phyloP scores from a whole-genome alignment of 257 asterid species.

The Salvia miltiorrhiza region DNA sequence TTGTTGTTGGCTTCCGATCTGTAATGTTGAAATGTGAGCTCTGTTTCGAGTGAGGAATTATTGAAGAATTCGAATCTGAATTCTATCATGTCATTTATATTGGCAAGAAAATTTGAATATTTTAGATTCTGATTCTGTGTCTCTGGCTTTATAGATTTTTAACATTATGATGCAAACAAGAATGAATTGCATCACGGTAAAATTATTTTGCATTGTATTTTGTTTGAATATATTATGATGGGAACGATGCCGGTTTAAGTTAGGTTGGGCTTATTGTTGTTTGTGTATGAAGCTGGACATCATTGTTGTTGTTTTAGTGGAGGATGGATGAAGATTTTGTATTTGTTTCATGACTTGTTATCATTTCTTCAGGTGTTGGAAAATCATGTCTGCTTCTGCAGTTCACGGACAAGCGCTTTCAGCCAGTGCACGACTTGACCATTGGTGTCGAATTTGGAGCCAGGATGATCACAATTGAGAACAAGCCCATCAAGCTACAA shows the following conservation, averaged over 20 bases:
- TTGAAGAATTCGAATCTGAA: not conserved
- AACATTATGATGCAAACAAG: not conserved
- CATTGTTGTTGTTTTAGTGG: not conserved
- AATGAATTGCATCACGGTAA: not conserved
- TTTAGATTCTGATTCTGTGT: not conserved
- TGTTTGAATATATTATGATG: too few species aligned
- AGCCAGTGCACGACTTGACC: slow-evolving; percentile 77
- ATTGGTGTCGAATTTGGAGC: slow-evolving; percentile 92
- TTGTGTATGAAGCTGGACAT: not conserved
- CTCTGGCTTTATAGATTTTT: not conserved
- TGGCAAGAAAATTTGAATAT: not conserved
- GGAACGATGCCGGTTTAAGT: too few species aligned
- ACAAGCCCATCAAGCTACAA: slow-evolving; percentile 73
- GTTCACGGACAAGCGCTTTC: slow-evolving; percentile 83
- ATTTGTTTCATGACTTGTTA: not conserved
- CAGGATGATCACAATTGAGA: slow-evolving; percentile 73
- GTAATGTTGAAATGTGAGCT: not conserved
- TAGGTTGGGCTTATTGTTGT: too few species aligned
- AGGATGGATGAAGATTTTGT: not conserved
- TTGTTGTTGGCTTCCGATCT: slow-evolving; percentile 5
- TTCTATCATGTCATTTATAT: not conserved
- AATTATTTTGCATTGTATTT: too few species aligned
- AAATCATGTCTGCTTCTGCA: slow-evolving; percentile 88
- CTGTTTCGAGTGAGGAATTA: not conserved
- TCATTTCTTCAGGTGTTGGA: slow-evolving; percentile 61